Percentiles rank a stretch among this genome's conserved stretches.
phyloP scores from a whole-genome alignment of 2,329 filamentous ascomycete genomes.

The Fusarium sp. region DNA sequence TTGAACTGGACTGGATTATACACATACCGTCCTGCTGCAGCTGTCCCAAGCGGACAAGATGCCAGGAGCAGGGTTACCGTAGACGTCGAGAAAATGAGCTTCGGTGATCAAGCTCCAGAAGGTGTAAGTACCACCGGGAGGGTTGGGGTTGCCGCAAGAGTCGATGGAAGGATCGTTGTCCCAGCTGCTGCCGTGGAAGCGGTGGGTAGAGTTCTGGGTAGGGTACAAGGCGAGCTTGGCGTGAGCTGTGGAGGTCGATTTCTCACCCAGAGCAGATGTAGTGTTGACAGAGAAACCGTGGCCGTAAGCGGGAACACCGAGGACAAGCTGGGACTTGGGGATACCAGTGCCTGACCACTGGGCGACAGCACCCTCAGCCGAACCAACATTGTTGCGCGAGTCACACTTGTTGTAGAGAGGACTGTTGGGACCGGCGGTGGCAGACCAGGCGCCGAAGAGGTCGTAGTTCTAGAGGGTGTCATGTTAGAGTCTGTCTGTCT shows the following conservation, averaged over 20 bases:
- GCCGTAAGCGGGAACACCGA: conserved; percentile 31
- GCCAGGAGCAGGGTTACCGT: conserved; percentile 27
- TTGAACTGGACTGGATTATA: rapidly evolving
- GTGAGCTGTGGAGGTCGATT: background rate
- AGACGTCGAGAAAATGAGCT: conserved; percentile 24
- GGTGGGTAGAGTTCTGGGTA: conserved; percentile 30
- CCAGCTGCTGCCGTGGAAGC: conserved; percentile 42
- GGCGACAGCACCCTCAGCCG: conserved; percentile 16
- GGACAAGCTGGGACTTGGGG: conserved; percentile 31
- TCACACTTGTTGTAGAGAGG: conserved; percentile 24
- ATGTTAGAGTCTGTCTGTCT: background rate
- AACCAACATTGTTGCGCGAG: conserved; percentile 32
- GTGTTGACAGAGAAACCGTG: conserved; percentile 38
- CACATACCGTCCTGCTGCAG: conserved; percentile 38
- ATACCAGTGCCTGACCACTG: conserved; percentile 34
- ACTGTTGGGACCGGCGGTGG: conserved; percentile 32
- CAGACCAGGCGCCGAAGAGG: conserved; percentile 31
- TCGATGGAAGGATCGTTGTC: conserved; percentile 31
- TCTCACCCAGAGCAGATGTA: conserved; percentile 2
- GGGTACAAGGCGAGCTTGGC: conserved; percentile 30
- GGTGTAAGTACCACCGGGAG: conserved; percentile 33
- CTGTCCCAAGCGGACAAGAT: conserved; percentile 29
- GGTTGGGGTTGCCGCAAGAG: conserved; percentile 28
- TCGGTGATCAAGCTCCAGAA: conserved; percentile 41
- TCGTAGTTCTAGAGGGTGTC: conserved; percentile 29